Evolutionary conservation across 2,329 filamentous ascomycete species (phyloP).

Genomic region (Paecilomyces dactylethromorphus): DNA sequence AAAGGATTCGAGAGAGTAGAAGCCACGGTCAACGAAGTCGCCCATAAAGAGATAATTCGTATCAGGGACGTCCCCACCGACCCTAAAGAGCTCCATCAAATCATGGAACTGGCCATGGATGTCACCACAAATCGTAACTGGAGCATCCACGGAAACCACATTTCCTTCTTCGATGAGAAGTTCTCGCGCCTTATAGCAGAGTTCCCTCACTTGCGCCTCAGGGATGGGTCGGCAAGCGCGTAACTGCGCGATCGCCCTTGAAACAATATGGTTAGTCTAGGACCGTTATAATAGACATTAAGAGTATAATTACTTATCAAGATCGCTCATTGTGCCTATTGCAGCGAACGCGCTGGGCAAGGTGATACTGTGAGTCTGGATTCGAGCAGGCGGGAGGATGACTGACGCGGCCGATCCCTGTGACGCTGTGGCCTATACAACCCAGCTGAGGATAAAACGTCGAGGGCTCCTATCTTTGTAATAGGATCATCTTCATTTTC

Average conservation of each 20-base stretch:
- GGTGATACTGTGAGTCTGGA: conserved; percentile 8
- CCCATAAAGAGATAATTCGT: conserved; percentile 98
- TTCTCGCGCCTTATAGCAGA: conserved; percentile 95
- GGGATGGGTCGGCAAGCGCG: conserved; percentile 94
- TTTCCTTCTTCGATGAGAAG: conserved; percentile 96
- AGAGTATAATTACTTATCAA: conserved; percentile 65
- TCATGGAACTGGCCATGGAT: conserved; percentile 97
- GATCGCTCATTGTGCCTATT: conserved; percentile 68
- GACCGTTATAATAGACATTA: conserved; percentile 3
- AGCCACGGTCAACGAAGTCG: conserved; percentile 95
- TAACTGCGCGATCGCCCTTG: conserved; percentile 86
- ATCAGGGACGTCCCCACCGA: conserved; percentile 88
- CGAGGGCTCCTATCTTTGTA: background rate
- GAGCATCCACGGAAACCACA: conserved; percentile 89
- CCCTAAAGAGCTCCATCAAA: conserved; percentile 91
- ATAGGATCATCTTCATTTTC: conserved; percentile 1
- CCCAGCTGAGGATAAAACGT: background rate
- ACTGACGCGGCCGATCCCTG: background rate
- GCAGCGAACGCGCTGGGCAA: conserved; percentile 7
- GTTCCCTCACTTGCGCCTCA: conserved; percentile 87
- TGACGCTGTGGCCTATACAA: background rate
- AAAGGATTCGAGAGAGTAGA: conserved; percentile 96
- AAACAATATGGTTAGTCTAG: conserved; percentile 10
- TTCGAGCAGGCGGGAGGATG: conserved; percentile 6
- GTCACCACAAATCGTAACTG: conserved; percentile 95